Conservation (phyloP, 2,329 filamentous ascomycete genomes). For the Rhexocercosporidium sp. region DNA sequence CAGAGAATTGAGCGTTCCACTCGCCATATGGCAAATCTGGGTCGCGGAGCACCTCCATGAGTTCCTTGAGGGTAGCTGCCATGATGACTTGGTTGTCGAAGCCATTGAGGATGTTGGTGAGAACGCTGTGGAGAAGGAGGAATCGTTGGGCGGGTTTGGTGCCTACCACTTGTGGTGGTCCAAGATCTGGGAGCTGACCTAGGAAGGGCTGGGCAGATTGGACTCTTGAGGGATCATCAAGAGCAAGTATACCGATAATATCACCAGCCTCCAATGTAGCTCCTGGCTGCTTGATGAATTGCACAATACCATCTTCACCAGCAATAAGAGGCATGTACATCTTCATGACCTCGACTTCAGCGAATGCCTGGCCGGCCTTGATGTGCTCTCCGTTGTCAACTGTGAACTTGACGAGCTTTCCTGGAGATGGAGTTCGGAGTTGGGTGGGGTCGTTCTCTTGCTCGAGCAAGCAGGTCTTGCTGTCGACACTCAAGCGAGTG, state of each 20-base stretch:
- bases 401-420: slow-evolving; percentile 97
- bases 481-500: slow-evolving; percentile 93
- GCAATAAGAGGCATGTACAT: slow-evolving; percentile 99
- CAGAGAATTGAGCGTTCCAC: slow-evolving; percentile 94
- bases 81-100: slow-evolving; percentile 99
- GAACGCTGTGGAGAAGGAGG: slow-evolving; percentile 73
- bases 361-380: slow-evolving; percentile 88
- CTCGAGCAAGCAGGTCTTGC: slow-evolving; percentile 97
- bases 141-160: slow-evolving; percentile 92
- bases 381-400: slow-evolving; percentile 96
- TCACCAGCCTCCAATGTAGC: slow-evolving; percentile 97
- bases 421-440: slow-evolving; percentile 89
- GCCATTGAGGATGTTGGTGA: slow-evolving; percentile 87
- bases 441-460: slow-evolving; percentile 99
- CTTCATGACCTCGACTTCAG: slow-evolving; percentile 99
- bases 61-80: slow-evolving; percentile 81
- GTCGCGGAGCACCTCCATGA: slow-evolving; percentile 89
- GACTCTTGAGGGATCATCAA: slow-evolving; percentile 94
- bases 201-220: slow-evolving; percentile 96
- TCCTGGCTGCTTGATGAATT: slow-evolving; percentile 98
- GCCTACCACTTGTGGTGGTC: slow-evolving; percentile 84
- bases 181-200: slow-evolving; percentile 86
- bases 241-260: slow-evolving; percentile 93
- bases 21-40: slow-evolving; percentile 93
- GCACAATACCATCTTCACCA: slow-evolving; percentile 93